Base-by-base conservation (phyloP, 805 yeast genomes). In the Cyberlindnera sargentensis region DNA sequence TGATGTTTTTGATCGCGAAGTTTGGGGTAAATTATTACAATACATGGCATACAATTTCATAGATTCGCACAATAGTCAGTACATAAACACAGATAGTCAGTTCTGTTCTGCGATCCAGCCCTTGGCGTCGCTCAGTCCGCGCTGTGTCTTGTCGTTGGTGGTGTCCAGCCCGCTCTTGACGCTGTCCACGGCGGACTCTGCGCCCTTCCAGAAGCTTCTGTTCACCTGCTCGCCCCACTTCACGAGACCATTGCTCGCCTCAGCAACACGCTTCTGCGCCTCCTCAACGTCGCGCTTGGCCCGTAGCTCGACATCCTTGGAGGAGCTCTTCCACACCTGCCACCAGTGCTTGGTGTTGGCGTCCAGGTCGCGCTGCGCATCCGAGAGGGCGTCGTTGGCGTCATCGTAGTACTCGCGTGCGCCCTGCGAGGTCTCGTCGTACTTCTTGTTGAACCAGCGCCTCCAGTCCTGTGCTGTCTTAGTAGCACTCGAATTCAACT, bases 301-400 rank as follows among this genome's bases (percentile, higher is more conserved):
- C 26, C 57, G 53, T 3, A 43, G 49, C 29, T 60, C 56, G 15
- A 67, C 53, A 34, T 68, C 68, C 39, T 62, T 57, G 37, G 64
- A 57, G 38, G 62, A 57, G 36, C 61, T 57, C 57, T 67, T 62
- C 28, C 61, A 52, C 36, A 61, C 55, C 20, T 72, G 68, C 65
- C 70, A 67, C 73, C 75, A 67, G 23, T 61, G 57, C 24, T 54
- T 52, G 34, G 64, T 53, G 23, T 60, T 53, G 6, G 61, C 50
- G 7, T 61, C 60, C 9, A 66, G 56, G 30, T 66, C 58, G 37
- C 60, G 53, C 52, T 65, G 60, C 26, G 70, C 66, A 32, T 62
- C 68, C 9, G 58, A 57, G 36, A 64, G 42, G 6, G 60, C 52
- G 6, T 51, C 52, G 40, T 53, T 47, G 25, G 68, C 63, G 40